Evolutionary conservation across 2,329 filamentous ascomycete species (phyloP).

Genomic region (Aspergillus felis): DNA sequence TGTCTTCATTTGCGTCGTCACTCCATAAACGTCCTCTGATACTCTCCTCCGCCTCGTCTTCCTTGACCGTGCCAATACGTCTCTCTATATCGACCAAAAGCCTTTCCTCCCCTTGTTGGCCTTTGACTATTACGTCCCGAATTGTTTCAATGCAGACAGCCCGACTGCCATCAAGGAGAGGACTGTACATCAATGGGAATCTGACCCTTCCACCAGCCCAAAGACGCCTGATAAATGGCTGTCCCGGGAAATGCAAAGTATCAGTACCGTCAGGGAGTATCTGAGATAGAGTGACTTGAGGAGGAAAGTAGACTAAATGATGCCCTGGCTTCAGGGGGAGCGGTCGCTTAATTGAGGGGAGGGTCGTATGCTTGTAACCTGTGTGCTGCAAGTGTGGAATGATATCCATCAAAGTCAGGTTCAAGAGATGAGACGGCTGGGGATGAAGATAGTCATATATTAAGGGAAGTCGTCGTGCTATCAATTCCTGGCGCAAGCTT

Average conservation of each 20-base stretch:
- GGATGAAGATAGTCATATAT: conserved; percentile 57
- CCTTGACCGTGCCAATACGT: conserved; percentile 41
- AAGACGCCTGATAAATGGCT: conserved; percentile 69
- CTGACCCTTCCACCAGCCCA: conserved; percentile 79
- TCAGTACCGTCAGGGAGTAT: conserved; percentile 85
- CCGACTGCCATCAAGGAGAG: conserved; percentile 32
- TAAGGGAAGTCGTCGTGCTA: conserved; percentile 46
- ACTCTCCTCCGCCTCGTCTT: conserved; percentile 30
- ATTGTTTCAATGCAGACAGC: conserved; percentile 47
- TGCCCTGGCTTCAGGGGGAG: conserved; percentile 52
- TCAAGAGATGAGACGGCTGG: conserved; percentile 62
- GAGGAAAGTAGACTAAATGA: conserved; percentile 85
- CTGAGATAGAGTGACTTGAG: conserved; percentile 56
- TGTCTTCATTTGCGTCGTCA: conserved; percentile 39
- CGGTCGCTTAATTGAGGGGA: conserved; percentile 31
- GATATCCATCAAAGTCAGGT: conserved; percentile 57
- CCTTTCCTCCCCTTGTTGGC: conserved; percentile 50
- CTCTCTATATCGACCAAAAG: conserved; percentile 60
- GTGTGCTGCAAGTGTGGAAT: conserved; percentile 35
- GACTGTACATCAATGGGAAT: conserved; percentile 41
- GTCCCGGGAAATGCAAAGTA: conserved; percentile 68
- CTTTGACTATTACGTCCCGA: conserved; percentile 48
- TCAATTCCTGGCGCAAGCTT: conserved; percentile 43
- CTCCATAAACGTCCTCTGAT: conserved; percentile 44
- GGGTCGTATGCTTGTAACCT: conserved; percentile 25